Conservation (phyloP, 148 eudicot genomes). For the Bassia scoparia region DNA sequence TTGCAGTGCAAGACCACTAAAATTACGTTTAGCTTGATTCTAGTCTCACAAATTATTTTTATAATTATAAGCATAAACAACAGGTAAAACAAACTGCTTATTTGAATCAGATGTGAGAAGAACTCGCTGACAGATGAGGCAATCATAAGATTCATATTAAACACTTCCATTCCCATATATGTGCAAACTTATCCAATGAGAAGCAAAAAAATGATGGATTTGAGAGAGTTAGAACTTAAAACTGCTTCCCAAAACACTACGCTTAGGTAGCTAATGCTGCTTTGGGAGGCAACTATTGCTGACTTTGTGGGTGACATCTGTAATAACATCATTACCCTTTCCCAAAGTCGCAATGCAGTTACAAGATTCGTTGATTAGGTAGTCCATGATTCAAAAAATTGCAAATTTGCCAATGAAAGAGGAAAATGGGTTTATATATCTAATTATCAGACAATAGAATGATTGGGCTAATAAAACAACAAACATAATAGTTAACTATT, state of each 20-base stretch:
- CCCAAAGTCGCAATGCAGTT: neutral
- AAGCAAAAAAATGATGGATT: neutral
- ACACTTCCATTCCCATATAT: too few relatives aligned
- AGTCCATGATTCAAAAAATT: neutral
- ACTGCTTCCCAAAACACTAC: neutral
- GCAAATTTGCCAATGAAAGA: too few relatives aligned
- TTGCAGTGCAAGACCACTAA: neutral
- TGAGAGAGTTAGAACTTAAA: neutral
- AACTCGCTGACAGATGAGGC: neutral
- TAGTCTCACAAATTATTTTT: neutral
- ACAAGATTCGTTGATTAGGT: neutral
- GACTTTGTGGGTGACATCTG: too few relatives aligned
- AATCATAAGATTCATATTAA: too few relatives aligned
- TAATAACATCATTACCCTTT: neutral
- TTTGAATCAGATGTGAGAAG: neutral
- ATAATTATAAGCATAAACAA: neutral
- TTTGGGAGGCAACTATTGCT: neutral
- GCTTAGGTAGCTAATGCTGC: neutral
- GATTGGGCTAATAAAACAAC: too few relatives aligned
- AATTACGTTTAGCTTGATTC: too few relatives aligned
- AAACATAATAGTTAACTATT: too few relatives aligned
- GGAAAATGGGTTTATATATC: too few relatives aligned
- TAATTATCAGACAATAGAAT: too few relatives aligned
- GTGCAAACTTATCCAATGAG: neutral
- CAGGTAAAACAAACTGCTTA: too few relatives aligned